A percentile compares a stretch with the other conserved stretches of the same genome.
Evolutionary conservation across 2,329 filamentous ascomycete species (phyloP).

Genomic region (Fusarium sambucinum): DNA sequence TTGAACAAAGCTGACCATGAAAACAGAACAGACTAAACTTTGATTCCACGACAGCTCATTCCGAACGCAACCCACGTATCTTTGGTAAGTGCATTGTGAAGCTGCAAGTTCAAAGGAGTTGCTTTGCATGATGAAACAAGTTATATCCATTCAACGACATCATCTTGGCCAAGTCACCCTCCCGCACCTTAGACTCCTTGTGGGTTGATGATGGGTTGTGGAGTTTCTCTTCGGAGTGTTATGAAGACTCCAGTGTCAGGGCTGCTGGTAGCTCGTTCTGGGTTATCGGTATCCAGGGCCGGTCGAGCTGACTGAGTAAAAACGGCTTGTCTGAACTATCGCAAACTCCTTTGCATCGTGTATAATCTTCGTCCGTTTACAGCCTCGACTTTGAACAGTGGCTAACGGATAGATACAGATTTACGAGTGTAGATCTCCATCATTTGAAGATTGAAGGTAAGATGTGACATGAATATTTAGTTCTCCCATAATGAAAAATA

Average conservation of each 20-base stretch:
- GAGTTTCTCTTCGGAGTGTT: constrained; percentile 69
- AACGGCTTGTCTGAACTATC: constrained; percentile 69
- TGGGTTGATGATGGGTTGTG: constrained; percentile 77
- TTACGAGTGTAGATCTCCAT: neutral
- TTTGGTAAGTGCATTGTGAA: constrained; percentile 31
- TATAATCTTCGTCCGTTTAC: constrained; percentile 1
- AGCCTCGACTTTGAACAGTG: constrained; percentile 2
- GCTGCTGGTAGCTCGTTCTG: constrained; percentile 68
- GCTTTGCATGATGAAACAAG: constrained; percentile 60
- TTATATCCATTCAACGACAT: constrained; percentile 82
- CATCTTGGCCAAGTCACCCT: constrained; percentile 77
- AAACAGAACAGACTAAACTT: constrained; percentile 1
- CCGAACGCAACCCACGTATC: too few relatives aligned
- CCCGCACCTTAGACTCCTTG: constrained; percentile 71
- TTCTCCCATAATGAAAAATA: neutral
- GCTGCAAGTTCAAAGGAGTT: constrained; percentile 5
- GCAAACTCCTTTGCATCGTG: constrained; percentile 15
- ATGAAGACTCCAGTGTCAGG: constrained; percentile 70
- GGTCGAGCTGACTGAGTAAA: constrained; percentile 75
- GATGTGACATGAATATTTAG: neutral
- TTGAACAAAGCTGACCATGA: constrained; percentile 23
- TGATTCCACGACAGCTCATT: too few relatives aligned
- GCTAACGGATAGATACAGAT: constrained; percentile 32
- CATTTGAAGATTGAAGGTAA: neutral
- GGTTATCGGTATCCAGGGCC: constrained; percentile 59